These are phyloP conservation scores for Solanum chaucha DNA, from an alignment of 257 asterid species.

Conservation along the genomic window DNA sequence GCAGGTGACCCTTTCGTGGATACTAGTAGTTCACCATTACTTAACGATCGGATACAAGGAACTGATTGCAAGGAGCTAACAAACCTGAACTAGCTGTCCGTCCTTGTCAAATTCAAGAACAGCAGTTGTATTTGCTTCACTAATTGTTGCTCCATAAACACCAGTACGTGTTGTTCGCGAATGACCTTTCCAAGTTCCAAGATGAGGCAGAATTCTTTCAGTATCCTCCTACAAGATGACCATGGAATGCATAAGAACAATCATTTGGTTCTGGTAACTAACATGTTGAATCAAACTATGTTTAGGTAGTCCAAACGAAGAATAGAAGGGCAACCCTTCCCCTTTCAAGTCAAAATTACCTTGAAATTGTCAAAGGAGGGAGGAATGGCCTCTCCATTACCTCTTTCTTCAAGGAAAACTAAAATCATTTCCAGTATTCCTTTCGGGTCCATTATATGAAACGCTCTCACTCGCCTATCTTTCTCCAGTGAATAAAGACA, in stretches of 20 bases:
- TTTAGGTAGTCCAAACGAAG: background rate
- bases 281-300: background rate
- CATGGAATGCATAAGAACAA: background rate
- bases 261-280: background rate
- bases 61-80: constrained; percentile 1
- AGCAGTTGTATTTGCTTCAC: constrained; percentile 65
- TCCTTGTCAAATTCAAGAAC: constrained; percentile 50
- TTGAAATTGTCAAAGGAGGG: constrained; percentile 49
- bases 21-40: background rate
- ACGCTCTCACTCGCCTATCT: constrained; percentile 67
- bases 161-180: constrained; percentile 87
- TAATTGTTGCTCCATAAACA: constrained; percentile 83
- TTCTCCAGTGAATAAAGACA: constrained; percentile 72
- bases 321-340: background rate
- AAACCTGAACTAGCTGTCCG: constrained; percentile 79
- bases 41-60: background rate
- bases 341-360: constrained; percentile 23
- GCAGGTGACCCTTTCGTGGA: background rate
- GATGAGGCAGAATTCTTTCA: constrained; percentile 49
- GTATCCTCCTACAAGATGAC: constrained; percentile 39
- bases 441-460: constrained; percentile 73
- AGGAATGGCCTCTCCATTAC: constrained; percentile 24
- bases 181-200: constrained; percentile 89
- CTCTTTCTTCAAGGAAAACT: constrained; percentile 82
- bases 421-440: constrained; percentile 72